Base-by-base conservation (phyloP, 2,329 filamentous ascomycete species). In the Waltergamsia citrina region DNA sequence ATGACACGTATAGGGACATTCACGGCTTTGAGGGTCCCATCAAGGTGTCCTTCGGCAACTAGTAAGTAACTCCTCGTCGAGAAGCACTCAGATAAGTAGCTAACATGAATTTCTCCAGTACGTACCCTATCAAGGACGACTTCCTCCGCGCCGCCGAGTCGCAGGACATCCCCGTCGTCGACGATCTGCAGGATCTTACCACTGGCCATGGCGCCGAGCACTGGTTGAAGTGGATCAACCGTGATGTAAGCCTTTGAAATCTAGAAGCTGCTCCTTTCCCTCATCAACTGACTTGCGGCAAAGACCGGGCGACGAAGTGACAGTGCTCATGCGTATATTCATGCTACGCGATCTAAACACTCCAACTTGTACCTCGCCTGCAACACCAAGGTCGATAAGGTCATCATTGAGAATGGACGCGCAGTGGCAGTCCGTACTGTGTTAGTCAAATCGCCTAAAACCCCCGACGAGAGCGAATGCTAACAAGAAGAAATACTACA, bases 171-270 rank as follows among this genome's bases (percentile, higher is more conserved):
- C 83, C 61, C 1, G 66, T 74, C 10, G 84, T 83, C 10, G 82
- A 88, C 50, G 83, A 88, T 50, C 65, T 85, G 4, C 78, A 88
- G 52, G 83, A 88, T 47, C 60, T 87, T 34, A 62, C 60, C 19
- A 83, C 78, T 2, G 78, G 60, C 11, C 74, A 78, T 38, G 83
- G 83, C 41, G 83, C 81, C 29, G 81, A 87, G 58, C 82, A 87
- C 43, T 88, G 83, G 83, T 62, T 88, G 36, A 87, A 88, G 58
- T 88, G 83, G 83, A 87, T 88, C 57, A 87, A 88, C 49, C 71
- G 74, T 38, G 74, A 74, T 44, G 63, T 65, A 45, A 48, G 62
- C 25, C 17, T 14, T 29, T n/a, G 22, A 16, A 20, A n/a, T 29
- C 17, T 15, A 34, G 29, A 29, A 7, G 23, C 29, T 4, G n/a